Base-by-base conservation (phyloP, 169 alveolate genomes). In the Cryptosporidium sp. region DNA sequence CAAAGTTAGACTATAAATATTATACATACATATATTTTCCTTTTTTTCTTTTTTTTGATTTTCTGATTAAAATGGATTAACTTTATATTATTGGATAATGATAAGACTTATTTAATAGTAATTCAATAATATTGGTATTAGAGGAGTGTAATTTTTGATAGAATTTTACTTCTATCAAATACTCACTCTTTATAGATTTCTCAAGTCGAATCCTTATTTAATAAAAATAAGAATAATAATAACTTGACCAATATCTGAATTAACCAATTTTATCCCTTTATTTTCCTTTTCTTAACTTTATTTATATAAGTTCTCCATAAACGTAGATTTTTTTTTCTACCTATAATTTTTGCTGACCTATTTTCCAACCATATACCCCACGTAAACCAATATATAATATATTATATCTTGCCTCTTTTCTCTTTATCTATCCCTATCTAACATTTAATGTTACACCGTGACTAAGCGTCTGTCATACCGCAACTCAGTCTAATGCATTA, bases 401-500 rank as follows among this genome's bases (percentile, higher is more conserved):
- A 10, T 31, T 61, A 3, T 44, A 37, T 26, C 18, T 33, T 31
- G 52, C 89, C 45, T 80, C 67, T 48, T 53, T 80, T 80, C 75
- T 80, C 75, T 12, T 62, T 62, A 45, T 60, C 56, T 52, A 60
- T 42, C 75, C 73, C 89, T 80, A 80, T 80, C 87, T 75, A 75
- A 75, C 80, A 65, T 37, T 62, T n/a, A 65, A 7, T 60, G 89
- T 80, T 65, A 61, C 31, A 65, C 44, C 44, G 89, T 80, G 89
- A 80, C 89, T 33, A 65, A 60, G 39, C 75, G 89, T 80, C 73
- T 44, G 89, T 60, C 75, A 80, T 80, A 80, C 89, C 89, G 89
- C 89, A 80, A 80, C 62, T 80, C 60, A 65, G 73, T 80, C 80
- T 80, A 80, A 65, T 80, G 89, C 89, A 80, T 31, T 65, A 80